A percentile compares a stretch with the other conserved stretches of the same genome.
phyloP scores from a whole-genome alignment of 192 early-diverging fungal species.

The Entrophospora sp. region DNA sequence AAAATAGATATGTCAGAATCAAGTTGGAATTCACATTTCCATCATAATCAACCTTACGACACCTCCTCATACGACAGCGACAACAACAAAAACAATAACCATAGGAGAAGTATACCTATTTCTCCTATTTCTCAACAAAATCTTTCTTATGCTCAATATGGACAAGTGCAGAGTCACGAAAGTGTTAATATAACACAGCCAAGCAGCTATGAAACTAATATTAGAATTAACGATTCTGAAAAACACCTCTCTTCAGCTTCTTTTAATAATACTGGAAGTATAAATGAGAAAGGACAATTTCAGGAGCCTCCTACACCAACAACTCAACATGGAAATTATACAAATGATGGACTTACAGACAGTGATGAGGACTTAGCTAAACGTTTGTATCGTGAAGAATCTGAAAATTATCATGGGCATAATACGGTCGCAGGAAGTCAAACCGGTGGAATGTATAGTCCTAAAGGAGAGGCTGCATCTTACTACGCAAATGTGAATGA shows the following conservation, averaged over 20 bases:
- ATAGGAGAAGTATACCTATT: not conserved
- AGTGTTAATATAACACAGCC: too few relatives aligned
- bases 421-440: not conserved
- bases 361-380: conserved; percentile 9
- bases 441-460: not conserved
- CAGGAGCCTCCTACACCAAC: too few relatives aligned
- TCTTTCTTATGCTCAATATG: conserved; percentile 7
- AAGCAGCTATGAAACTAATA: too few relatives aligned
- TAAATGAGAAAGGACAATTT: too few relatives aligned
- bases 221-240: too few relatives aligned
- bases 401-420: not conserved
- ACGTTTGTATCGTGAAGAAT: conserved; percentile 7
- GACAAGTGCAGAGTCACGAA: too few relatives aligned
- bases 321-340: not conserved
- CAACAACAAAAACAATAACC: not conserved
- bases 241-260: too few relatives aligned
- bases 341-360: not conserved
- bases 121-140: not conserved
- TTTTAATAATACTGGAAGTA: too few relatives aligned
- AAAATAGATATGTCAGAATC: too few relatives aligned
- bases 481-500: not conserved
- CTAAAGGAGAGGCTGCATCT: not conserved
- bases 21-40: not conserved
- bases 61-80: too few relatives aligned
- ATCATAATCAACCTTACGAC: not conserved